Evolutionary conservation across 345 rosid species (phyloP).

Genomic region (Gossypium sturtianum): DNA sequence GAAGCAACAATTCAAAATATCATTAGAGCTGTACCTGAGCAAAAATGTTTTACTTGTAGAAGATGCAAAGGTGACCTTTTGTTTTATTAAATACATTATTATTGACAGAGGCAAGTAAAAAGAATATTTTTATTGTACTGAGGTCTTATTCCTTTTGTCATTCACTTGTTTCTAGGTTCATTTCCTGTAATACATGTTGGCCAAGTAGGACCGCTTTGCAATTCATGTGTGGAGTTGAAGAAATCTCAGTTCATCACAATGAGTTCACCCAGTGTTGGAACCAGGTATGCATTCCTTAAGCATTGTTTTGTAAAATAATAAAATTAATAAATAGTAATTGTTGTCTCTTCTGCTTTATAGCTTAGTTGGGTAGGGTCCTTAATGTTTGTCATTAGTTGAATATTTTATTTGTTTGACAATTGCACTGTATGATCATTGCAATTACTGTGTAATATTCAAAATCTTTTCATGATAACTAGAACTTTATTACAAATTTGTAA

Average conservation of each 20-base stretch:
- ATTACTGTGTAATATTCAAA: background rate
- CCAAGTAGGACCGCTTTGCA: conserved; percentile 71
- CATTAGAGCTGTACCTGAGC: conserved; percentile 47
- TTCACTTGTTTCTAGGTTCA: conserved; percentile 39
- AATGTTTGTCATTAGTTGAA: background rate
- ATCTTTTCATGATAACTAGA: background rate
- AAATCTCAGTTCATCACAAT: conserved; percentile 30
- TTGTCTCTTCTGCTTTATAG: conserved; percentile 6
- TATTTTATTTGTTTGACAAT: background rate
- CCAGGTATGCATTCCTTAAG: conserved; percentile 32
- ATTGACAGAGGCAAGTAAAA: background rate
- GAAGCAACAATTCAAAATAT: conserved; percentile 62
- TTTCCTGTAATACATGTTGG: conserved; percentile 59
- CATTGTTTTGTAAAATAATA: background rate
- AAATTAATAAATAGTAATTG: background rate
- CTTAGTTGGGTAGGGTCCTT: background rate
- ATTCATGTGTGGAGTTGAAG: conserved; percentile 52
- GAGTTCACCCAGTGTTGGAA: conserved; percentile 26
- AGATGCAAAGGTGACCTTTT: conserved; percentile 65
- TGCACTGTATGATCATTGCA: background rate
- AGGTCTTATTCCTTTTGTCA: conserved; percentile 11
- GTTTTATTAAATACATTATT: background rate
- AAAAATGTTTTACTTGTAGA: conserved; percentile 69
- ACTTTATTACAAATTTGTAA: background rate
- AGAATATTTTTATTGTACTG: conserved; percentile 8